phyloP scores from a whole-genome alignment of 306 rosid genomes.

The Senna siamea region DNA sequence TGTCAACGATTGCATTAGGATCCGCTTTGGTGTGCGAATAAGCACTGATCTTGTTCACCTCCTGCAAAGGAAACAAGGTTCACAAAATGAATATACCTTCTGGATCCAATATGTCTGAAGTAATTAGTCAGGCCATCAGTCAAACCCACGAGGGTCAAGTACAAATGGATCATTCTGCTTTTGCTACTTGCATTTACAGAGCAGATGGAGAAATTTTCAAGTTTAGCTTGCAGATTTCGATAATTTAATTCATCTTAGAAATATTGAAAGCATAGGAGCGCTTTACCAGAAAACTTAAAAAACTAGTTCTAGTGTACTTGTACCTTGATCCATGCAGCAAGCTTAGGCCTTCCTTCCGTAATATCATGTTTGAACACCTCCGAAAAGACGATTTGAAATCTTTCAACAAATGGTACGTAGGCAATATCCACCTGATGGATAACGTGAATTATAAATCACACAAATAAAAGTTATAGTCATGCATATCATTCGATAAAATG shows the following conservation, averaged over 20 bases:
- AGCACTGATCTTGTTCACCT: conserved; percentile 70
- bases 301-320: conserved; percentile 44
- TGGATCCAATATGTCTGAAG: neutral
- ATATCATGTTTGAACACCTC: conserved; percentile 63
- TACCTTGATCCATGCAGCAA: conserved; percentile 77
- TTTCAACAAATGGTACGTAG: conserved; percentile 69
- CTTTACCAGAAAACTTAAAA: neutral
- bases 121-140: neutral
- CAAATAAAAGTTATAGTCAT: conserved; percentile 2
- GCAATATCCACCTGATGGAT: conserved; percentile 75
- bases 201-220: neutral
- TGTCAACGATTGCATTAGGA: conserved; percentile 52
- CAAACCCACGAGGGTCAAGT: conserved; percentile 4
- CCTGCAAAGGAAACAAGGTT: conserved; percentile 48
- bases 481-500: neutral
- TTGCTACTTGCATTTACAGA: conserved; percentile 1
- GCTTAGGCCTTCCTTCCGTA: conserved; percentile 76
- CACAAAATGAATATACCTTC: conserved; percentile 11
- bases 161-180: neutral
- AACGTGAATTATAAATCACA: conserved; percentile 31
- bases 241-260: conserved; percentile 11
- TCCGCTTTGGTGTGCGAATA: conserved; percentile 63
- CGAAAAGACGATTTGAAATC: conserved; percentile 58
- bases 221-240: conserved; percentile 15
- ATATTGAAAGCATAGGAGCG: conserved; percentile 2